These are phyloP conservation scores for Fusarium succisae DNA, from an alignment of 2,329 filamentous ascomycete genomes.

Conservation along the genomic window DNA sequence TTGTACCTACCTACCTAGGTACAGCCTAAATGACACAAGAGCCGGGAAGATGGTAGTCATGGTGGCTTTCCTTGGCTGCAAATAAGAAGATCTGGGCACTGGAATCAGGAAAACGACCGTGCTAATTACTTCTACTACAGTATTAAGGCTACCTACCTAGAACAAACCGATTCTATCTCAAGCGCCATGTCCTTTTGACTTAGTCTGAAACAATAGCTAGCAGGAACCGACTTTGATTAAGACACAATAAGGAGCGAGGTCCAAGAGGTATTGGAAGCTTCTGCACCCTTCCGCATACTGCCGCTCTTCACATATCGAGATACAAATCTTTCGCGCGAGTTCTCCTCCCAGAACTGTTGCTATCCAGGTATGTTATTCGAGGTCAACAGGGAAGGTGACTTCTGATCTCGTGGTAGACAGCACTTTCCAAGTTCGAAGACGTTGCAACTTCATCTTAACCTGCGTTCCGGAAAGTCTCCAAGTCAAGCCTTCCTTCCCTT, in stretches of 20 bases:
- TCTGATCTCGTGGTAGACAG: neutral
- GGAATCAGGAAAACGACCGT: neutral
- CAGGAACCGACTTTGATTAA: neutral
- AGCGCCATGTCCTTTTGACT: neutral
- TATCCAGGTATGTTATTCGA: neutral
- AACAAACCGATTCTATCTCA: neutral
- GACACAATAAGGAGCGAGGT: neutral
- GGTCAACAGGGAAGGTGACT: neutral
- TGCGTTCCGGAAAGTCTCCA: neutral
- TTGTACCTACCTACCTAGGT: neutral
- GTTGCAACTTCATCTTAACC: conserved; percentile 8
- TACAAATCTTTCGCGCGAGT: neutral
- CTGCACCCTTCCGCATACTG: neutral
- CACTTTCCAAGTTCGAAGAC: neutral
- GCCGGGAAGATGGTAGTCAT: neutral
- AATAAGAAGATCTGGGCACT: neutral
- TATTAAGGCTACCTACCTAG: neutral
- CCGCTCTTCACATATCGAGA: neutral
- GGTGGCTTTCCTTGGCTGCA: neutral
- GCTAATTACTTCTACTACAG: neutral
- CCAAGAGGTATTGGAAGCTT: neutral
- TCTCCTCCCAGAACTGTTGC: neutral
- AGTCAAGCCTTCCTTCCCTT: neutral
- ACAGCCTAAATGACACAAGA: neutral
- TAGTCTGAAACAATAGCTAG: neutral